phyloP scores from a whole-genome alignment of 208 protist genomes.

The Trypanosoma brucei region DNA sequence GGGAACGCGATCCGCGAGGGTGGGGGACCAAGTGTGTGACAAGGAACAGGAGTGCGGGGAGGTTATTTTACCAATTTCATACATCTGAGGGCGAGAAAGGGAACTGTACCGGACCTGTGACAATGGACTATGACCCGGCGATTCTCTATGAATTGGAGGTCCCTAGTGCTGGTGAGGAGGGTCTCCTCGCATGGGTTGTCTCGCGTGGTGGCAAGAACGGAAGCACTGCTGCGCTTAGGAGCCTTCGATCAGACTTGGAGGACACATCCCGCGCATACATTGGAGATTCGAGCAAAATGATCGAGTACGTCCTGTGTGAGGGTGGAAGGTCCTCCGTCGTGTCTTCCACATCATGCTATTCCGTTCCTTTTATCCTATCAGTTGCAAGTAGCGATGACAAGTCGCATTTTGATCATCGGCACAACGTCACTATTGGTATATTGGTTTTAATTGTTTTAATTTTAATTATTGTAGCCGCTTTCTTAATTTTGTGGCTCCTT shows the following conservation, averaged over 20 bases:
- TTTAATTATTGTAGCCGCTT: too few species aligned
- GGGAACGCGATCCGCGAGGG: background rate
- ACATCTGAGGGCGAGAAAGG: too few species aligned
- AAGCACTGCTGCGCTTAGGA: too few species aligned
- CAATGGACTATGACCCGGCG: conserved; percentile 11
- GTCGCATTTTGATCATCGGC: too few species aligned
- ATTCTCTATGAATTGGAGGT: background rate
- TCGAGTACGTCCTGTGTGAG: background rate
- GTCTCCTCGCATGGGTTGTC: conserved; percentile 7
- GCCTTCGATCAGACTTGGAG: background rate
- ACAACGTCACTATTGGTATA: too few species aligned
- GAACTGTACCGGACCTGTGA: conserved; percentile 2
- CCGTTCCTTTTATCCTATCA: background rate
- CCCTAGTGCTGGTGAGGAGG: background rate
- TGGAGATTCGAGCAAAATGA: background rate
- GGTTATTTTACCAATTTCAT: conserved; percentile 10
- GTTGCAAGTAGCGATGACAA: background rate
- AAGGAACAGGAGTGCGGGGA: background rate
- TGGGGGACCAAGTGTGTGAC: background rate
- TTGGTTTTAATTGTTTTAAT: too few species aligned
- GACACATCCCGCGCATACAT: background rate
- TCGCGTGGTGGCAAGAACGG: background rate
- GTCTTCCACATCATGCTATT: background rate
- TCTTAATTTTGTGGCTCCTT: too few species aligned
- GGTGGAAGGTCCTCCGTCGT: background rate